phyloP scores from a whole-genome alignment of 345 rosid species.

The Hirschfeldia incana region DNA sequence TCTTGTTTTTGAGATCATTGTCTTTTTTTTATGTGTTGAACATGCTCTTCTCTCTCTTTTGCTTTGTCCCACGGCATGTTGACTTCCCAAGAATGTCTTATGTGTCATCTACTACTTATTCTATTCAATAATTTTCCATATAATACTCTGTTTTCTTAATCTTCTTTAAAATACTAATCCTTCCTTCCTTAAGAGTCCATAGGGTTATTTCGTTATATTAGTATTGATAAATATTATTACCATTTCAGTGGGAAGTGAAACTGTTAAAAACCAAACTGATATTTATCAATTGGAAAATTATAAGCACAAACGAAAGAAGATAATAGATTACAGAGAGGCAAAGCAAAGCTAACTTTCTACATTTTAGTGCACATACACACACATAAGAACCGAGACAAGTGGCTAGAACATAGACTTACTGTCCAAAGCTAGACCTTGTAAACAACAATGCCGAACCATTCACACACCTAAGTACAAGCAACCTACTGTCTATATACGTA shows the following conservation, averaged over 20 bases:
- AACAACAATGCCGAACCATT: constrained; percentile 83
- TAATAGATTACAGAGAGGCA: too few species aligned
- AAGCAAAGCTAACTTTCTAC: too few species aligned
- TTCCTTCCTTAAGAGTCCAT: too few species aligned
- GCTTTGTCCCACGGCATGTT: constrained; percentile 20
- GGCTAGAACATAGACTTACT: constrained; percentile 28
- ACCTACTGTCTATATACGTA: constrained; percentile 71
- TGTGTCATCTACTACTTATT: not conserved
- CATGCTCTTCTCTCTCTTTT: constrained; percentile 15
- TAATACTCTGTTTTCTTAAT: too few species aligned
- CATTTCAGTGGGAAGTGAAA: not conserved
- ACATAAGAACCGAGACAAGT: constrained; percentile 23
- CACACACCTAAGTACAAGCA: constrained; percentile 73
- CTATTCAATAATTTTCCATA: not conserved
- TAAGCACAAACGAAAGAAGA: constrained; percentile 17
- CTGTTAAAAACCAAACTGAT: constrained; percentile 11
- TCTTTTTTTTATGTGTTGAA: constrained; percentile 15
- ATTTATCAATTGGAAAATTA: not conserved
- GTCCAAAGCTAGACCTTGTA: constrained; percentile 48
- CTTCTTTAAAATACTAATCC: too few species aligned
- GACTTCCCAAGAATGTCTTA: not conserved
- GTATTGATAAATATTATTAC: too few species aligned
- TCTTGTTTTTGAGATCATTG: constrained; percentile 11
- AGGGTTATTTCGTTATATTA: not conserved
- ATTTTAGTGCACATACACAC: not conserved